These are phyloP conservation scores for Sarocladium kiliense DNA, from an alignment of 2,329 filamentous ascomycete genomes.

Conservation along the genomic window DNA sequence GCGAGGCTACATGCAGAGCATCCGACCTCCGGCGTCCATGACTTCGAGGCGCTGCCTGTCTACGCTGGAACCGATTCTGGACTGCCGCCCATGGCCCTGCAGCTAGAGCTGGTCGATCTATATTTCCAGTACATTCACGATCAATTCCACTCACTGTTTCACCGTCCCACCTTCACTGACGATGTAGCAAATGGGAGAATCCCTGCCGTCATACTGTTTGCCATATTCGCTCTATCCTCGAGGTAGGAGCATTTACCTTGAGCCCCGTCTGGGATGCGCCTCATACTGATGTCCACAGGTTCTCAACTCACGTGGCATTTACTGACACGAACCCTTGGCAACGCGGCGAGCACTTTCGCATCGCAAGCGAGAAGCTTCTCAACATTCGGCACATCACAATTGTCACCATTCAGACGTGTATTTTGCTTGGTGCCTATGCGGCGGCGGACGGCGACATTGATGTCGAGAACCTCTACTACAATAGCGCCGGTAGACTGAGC, in stretches of 20 bases:
- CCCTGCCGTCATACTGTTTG: constrained; percentile 18
- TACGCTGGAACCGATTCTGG: background rate
- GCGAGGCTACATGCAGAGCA: background rate
- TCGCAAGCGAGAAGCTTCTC: constrained; percentile 20
- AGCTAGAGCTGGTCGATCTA: constrained; percentile 22
- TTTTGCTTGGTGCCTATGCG: constrained; percentile 29
- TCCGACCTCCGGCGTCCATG: background rate
- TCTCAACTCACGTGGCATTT: constrained; percentile 18
- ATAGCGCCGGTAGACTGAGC: constrained; percentile 28
- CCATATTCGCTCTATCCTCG: constrained; percentile 21
- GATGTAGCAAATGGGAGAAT: constrained; percentile 18
- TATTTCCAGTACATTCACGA: constrained; percentile 30
- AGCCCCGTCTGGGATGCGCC: background rate
- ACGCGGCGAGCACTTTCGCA: constrained; percentile 16
- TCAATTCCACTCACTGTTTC: constrained; percentile 29
- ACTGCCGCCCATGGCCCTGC: constrained; percentile 15
- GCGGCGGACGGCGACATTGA: constrained; percentile 29
- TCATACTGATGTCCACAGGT: constrained; percentile 10
- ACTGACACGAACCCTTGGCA: constrained; percentile 16
- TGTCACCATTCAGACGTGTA: constrained; percentile 31
- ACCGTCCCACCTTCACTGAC: constrained; percentile 21
- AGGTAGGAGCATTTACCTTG: constrained; percentile 1
- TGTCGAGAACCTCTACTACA: constrained; percentile 33
- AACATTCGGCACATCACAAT: constrained; percentile 30
- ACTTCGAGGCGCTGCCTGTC: background rate